These are phyloP conservation scores for Pontederia crassipes DNA, from an alignment of 176 grass and related monocot genomes.

Conservation along the genomic window DNA sequence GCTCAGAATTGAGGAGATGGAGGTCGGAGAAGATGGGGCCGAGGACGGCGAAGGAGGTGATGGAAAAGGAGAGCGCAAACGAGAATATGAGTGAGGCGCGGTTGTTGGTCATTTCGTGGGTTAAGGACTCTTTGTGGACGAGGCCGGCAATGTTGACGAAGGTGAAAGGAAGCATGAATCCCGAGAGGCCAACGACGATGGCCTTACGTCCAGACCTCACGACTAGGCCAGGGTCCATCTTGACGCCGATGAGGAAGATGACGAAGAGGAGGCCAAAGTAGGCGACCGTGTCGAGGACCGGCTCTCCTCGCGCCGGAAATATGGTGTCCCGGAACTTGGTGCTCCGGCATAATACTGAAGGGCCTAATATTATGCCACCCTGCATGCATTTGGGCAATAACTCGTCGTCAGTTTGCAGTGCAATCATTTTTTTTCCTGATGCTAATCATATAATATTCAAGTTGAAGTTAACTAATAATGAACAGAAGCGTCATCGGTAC, in stretches of 20 bases:
- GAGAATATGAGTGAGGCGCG: conserved; percentile 17
- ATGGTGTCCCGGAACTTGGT: conserved; percentile 41
- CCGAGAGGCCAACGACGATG: conserved; percentile 35
- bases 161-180: conserved; percentile 38
- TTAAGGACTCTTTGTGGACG: conserved; percentile 5
- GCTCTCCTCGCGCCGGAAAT: conserved; percentile 57
- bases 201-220: conserved; percentile 62
- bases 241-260: conserved; percentile 79
- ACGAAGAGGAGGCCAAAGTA: conserved; percentile 68
- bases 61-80: conserved; percentile 46
- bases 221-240: conserved; percentile 51
- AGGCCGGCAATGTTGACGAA: conserved; percentile 13
- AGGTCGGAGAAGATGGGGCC: conserved; percentile 79
- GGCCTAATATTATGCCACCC: conserved; percentile 73
- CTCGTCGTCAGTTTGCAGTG: not conserved
- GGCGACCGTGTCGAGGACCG: conserved; percentile 59
- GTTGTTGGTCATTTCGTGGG: conserved; percentile 15
- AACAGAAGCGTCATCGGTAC: not conserved
- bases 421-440: not conserved
- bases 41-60: conserved; percentile 61
- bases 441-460: not conserved
- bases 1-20: conserved; percentile 77
- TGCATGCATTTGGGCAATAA: conserved; percentile 15
- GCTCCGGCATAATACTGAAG: conserved; percentile 47
- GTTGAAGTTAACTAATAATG: not conserved